These are phyloP conservation scores for Trametes versicolor DNA, from an alignment of 1,284 basidiomycete genomes.

Conservation along the genomic window DNA sequence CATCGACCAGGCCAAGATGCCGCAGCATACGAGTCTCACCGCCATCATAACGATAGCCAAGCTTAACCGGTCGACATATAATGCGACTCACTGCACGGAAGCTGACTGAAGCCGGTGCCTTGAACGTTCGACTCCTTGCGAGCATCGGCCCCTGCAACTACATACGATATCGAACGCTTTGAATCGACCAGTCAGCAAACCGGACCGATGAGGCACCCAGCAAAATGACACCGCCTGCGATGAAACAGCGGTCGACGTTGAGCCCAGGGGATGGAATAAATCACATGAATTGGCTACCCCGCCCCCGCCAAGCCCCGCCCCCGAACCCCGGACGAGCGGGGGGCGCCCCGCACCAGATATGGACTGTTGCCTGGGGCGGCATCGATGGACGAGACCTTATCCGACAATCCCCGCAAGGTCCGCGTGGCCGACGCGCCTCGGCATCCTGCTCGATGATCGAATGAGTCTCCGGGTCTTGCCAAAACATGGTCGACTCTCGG, in stretches of 20 bases:
- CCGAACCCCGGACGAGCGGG: constrained; percentile 3
- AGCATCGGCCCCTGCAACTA: not conserved
- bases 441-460: not conserved
- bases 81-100: not conserved
- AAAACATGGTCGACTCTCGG: not conserved
- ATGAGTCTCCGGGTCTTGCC: not conserved
- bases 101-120: not conserved
- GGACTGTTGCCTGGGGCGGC: not conserved
- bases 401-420: not conserved
- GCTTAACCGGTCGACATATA: not conserved
- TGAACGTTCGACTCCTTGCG: not conserved
- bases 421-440: not conserved
- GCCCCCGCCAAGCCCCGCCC: constrained; percentile 4
- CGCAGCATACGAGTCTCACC: no score
- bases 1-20: no score
- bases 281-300: not conserved
- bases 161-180: no score
- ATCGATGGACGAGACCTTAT: constrained; percentile 1
- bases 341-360: not conserved
- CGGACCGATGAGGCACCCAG: no score
- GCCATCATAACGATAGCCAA: no score
- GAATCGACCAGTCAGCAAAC: not conserved
- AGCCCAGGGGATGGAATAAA: no score
- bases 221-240: not conserved
- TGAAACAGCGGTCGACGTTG: not conserved